Base-by-base conservation (phyloP, 495 filamentous ascomycete genomes). In the Podospora pseudoanserina region DNA sequence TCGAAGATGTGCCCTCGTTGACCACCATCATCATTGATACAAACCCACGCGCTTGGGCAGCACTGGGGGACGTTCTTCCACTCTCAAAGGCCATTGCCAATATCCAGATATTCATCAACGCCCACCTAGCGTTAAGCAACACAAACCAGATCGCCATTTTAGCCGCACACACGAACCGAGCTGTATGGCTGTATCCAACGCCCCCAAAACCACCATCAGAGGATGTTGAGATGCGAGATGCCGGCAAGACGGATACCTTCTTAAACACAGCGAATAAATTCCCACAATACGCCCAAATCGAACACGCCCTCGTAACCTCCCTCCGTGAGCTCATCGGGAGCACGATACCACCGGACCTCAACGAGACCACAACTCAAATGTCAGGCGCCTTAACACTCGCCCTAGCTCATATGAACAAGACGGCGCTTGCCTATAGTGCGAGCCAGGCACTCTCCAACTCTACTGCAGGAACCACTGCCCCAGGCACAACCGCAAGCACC, bases 71-170 rank as follows among this genome's bases (percentile, higher is more conserved):
- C 68, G 87, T 86, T 4, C 90, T 99, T n/a, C 86, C 95, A 34
- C 85, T 98, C 68, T 88, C 90, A 64, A 90, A 90, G 72, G 92
- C 91, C 65, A 83, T 99, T 66, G 89, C 96, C 63, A 95, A 92
- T 81, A 86, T 98, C 69, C 90, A 97, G 74, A 89, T 98, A 82
- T 97, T 97, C 81, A 89, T 97, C 77, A 97, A 99, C 76, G 91
- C 93, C 67, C 95, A 99, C 76, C 86, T 99, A 5, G 91, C 95
- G 69, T 92, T 91, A 80, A 94, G 92, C 80, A 91, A 96, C 78
- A 88, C 92, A 64, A 98, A 97, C 79, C 90, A 92, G 77, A 90
- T 98, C 56, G 93, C 93, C 60, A 86, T 99, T n/a, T 86, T 98
- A 44, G 95, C 96, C 28, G 90, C 91, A 15, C 95, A 98, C 76